Conservation (phyloP, 2,329 filamentous ascomycete species). For the Scopulariopsis brevicaulis region DNA sequence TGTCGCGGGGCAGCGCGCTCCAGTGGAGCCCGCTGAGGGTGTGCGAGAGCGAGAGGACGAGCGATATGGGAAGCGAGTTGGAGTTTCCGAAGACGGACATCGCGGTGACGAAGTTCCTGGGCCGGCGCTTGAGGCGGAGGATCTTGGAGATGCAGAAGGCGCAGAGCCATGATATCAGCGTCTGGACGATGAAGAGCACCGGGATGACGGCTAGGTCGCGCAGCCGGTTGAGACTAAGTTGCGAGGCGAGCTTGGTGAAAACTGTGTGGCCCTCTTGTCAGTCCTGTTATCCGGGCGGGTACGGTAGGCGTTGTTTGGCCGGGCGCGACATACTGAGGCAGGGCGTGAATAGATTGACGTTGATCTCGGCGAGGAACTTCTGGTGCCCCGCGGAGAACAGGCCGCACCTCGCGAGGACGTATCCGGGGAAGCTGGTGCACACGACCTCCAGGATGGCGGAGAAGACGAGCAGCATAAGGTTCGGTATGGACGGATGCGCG, state of each 20-base stretch:
- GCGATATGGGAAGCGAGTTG: conserved; percentile 92
- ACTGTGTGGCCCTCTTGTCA: conserved; percentile 30
- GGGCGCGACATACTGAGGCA: conserved; percentile 63
- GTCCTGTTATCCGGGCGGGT: neutral
- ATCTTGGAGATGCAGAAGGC: conserved; percentile 58
- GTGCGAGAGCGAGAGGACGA: conserved; percentile 87
- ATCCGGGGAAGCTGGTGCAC: conserved; percentile 87
- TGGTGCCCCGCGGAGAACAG: conserved; percentile 94
- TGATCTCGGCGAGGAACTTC: conserved; percentile 93
- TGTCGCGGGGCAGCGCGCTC: conserved; percentile 83
- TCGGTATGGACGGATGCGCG: conserved; percentile 52
- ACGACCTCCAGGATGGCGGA: conserved; percentile 93
- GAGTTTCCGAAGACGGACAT: conserved; percentile 99
- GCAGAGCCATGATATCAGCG: conserved; percentile 71
- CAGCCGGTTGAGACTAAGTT: conserved; percentile 85
- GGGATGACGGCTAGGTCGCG: conserved; percentile 87
- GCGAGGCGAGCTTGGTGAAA: conserved; percentile 92
- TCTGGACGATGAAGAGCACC: conserved; percentile 86
- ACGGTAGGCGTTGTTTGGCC: neutral
- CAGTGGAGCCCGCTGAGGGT: conserved; percentile 89
- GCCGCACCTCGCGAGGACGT: conserved; percentile 79
- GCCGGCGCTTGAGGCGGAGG: conserved; percentile 74
- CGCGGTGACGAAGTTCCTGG: conserved; percentile 87
- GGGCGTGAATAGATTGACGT: conserved; percentile 92
- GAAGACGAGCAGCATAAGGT: conserved; percentile 75